Conservation (phyloP, 345 rosid genomes). For the Arabis hirsuta region DNA sequence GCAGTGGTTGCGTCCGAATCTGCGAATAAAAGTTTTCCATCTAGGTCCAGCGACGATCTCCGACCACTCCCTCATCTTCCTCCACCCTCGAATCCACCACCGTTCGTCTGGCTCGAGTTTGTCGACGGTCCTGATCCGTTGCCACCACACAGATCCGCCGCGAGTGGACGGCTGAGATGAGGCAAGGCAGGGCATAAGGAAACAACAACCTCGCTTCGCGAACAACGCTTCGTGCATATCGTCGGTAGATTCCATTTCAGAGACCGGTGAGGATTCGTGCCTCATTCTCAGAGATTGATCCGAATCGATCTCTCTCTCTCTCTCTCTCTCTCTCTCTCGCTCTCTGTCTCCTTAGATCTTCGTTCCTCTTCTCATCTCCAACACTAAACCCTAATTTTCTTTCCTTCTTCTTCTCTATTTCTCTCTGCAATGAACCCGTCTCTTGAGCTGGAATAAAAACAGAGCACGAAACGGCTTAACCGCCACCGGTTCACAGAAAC, state of each 20-base stretch:
- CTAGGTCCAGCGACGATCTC: slow-evolving; percentile 52
- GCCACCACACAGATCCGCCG: slow-evolving; percentile 49
- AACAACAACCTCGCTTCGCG: slow-evolving; percentile 48
- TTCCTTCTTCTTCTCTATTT: neutral
- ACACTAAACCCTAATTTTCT: slow-evolving; percentile 31
- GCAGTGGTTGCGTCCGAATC: slow-evolving; percentile 37
- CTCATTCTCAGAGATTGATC: slow-evolving; percentile 35
- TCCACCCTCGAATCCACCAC: slow-evolving; percentile 52
- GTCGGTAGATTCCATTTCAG: slow-evolving; percentile 33
- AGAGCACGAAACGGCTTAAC: slow-evolving; percentile 16
- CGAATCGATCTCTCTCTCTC: neutral
- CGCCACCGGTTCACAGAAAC: slow-evolving; percentile 13
- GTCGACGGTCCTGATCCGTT: slow-evolving; percentile 41
- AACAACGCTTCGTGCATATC: slow-evolving; percentile 41
- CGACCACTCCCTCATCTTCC: slow-evolving; percentile 52
- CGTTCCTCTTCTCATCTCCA: slow-evolving; percentile 16
- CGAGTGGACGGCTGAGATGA: slow-evolving; percentile 20
- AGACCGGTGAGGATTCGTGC: neutral
- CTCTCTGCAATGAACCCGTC: slow-evolving; percentile 6
- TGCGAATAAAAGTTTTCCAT: slow-evolving; percentile 56
- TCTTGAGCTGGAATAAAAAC: slow-evolving; percentile 23
- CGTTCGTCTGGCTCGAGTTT: slow-evolving; percentile 3
- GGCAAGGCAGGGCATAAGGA: slow-evolving; percentile 45
- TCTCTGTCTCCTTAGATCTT: slow-evolving; percentile 18
- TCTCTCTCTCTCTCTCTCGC: too few species aligned